phyloP scores from a whole-genome alignment of 2,329 filamentous ascomycete genomes.

The Talaromyces sp. region DNA sequence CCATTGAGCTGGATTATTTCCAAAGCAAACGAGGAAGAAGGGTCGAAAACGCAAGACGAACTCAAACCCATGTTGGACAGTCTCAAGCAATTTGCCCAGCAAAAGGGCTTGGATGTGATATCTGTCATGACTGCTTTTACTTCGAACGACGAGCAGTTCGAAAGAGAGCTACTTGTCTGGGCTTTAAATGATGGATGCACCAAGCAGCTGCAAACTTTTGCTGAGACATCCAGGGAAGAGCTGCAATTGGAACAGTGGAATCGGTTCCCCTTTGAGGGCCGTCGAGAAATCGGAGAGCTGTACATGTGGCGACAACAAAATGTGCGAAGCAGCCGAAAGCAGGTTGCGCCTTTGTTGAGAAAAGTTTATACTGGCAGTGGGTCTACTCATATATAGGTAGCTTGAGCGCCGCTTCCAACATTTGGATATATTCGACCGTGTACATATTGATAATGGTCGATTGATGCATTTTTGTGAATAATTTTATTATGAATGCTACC shows the following conservation, averaged over 20 bases:
- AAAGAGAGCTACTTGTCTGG: conserved; percentile 49
- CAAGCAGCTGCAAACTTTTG: conserved; percentile 41
- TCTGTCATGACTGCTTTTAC: conserved; percentile 57
- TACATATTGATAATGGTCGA: neutral
- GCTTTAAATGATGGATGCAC: conserved; percentile 36
- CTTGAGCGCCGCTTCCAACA: neutral
- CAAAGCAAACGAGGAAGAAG: conserved; percentile 36
- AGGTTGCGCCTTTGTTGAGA: conserved; percentile 56
- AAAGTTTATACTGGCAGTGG: conserved; percentile 31
- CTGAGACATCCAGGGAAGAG: conserved; percentile 35
- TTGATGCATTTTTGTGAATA: neutral
- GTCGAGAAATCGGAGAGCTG: conserved; percentile 7
- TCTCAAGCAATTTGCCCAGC: conserved; percentile 42
- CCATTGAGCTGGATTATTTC: conserved; percentile 48
- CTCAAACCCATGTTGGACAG: conserved; percentile 34
- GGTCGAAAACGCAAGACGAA: conserved; percentile 1
- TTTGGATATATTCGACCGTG: neutral
- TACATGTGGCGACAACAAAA: conserved; percentile 54
- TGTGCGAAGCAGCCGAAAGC: conserved; percentile 56
- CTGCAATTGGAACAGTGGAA: conserved; percentile 38
- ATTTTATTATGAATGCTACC: neutral
- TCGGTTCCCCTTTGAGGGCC: conserved; percentile 1
- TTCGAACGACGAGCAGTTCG: conserved; percentile 38
- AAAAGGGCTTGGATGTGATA: conserved; percentile 47
- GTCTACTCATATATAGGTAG: neutral